phyloP scores from a whole-genome alignment of 208 protist species.

The Trypanosoma congolense region DNA sequence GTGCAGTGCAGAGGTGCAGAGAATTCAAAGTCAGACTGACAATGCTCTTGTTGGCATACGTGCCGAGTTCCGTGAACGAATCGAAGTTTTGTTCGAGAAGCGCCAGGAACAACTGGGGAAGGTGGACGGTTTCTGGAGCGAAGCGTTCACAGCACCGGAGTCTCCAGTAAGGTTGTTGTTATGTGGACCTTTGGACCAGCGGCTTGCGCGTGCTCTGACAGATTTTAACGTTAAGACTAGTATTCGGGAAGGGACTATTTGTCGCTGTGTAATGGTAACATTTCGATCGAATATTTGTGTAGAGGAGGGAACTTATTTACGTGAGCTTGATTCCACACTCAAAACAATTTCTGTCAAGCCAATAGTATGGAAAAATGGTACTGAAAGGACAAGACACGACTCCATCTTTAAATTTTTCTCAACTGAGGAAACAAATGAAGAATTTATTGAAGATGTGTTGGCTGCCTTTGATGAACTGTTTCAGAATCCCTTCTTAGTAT shows the following conservation, averaged over 20 bases:
- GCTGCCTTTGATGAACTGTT: constrained; percentile 68
- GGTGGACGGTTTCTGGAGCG: constrained; percentile 60
- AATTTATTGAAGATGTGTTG: constrained; percentile 34
- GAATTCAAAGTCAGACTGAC: constrained; percentile 34
- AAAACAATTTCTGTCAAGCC: constrained; percentile 46
- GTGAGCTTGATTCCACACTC: constrained; percentile 44
- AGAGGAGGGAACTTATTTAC: constrained; percentile 50
- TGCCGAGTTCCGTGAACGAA: constrained; percentile 36
- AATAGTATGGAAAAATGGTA: constrained; percentile 75
- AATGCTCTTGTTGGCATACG: constrained; percentile 20
- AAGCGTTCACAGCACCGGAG: constrained; percentile 32
- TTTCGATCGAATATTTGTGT: constrained; percentile 71
- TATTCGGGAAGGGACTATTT: constrained; percentile 33
- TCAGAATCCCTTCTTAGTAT: constrained; percentile 69
- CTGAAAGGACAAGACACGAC: constrained; percentile 49
- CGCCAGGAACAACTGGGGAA: constrained; percentile 37
- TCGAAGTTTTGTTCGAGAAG: constrained; percentile 58
- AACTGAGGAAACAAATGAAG: constrained; percentile 18
- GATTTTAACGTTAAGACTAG: constrained; percentile 47
- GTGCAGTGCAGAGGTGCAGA: constrained; percentile 33
- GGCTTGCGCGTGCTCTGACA: constrained; percentile 66
- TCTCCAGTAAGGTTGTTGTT: constrained; percentile 40
- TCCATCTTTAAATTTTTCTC: constrained; percentile 75
- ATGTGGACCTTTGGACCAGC: constrained; percentile 76
- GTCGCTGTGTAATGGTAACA: constrained; percentile 42